Conservation (phyloP, 2,329 filamentous ascomycete species). For the Gaeumannomyces sp. region DNA sequence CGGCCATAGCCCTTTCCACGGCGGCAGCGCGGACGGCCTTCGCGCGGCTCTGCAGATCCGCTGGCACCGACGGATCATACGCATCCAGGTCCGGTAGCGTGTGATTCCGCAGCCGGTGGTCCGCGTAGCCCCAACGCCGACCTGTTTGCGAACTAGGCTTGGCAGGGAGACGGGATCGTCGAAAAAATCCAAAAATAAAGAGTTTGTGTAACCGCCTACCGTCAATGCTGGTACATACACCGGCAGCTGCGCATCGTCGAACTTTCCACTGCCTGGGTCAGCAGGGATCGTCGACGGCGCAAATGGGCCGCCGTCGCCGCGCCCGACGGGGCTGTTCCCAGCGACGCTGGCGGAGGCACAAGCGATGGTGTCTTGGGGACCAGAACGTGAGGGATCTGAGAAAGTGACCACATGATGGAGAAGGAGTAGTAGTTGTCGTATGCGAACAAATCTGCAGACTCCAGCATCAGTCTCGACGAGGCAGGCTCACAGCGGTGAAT, state of each 20-base stretch:
- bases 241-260: not conserved
- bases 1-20: not conserved
- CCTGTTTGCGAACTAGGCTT: constrained; percentile 1
- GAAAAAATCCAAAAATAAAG: constrained; percentile 1
- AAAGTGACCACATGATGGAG: constrained; percentile 3
- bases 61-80: constrained; percentile 2
- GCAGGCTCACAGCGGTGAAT: not conserved
- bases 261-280: not conserved
- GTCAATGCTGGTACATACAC: constrained; percentile 1
- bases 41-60: constrained; percentile 2
- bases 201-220: constrained; percentile 1
- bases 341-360: not conserved
- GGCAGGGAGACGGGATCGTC: constrained; percentile 1
- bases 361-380: not conserved
- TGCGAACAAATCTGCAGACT: not conserved
- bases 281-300: not conserved
- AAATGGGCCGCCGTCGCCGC: not conserved
- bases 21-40: constrained; percentile 3
- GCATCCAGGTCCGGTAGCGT: not conserved
- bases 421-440: constrained; percentile 5
- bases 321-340: not conserved
- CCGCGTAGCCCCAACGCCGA: not conserved
- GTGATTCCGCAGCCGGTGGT: not conserved
- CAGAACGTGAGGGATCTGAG: constrained; percentile 4
- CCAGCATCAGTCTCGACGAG: not conserved